These are phyloP conservation scores for Lumnitzera littorea DNA, from an alignment of 345 rosid species.

Conservation along the genomic window DNA sequence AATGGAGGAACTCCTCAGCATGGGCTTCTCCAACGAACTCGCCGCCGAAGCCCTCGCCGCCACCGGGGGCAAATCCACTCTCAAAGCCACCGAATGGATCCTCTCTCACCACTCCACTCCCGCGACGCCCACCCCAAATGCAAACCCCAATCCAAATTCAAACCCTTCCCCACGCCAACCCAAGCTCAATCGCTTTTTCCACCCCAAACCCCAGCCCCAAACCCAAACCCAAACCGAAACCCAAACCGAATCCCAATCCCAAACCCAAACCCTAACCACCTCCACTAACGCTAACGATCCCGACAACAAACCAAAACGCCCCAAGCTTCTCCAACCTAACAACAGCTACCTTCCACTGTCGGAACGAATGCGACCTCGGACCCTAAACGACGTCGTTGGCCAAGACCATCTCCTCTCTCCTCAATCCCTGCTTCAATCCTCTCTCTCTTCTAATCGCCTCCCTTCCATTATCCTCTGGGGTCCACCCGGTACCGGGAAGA, in stretches of 20 bases:
- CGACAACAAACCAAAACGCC: conserved; percentile 1
- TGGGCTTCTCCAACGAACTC: conserved; percentile 51
- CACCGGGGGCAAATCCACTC: conserved; percentile 53
- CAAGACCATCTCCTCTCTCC: conserved; percentile 62
- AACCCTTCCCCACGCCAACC: conserved; percentile 26
- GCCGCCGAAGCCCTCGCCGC: conserved; percentile 53
- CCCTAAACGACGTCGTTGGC: conserved; percentile 64
- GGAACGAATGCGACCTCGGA: conserved; percentile 77
- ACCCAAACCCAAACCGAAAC: background rate
- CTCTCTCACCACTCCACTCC: conserved; percentile 28
- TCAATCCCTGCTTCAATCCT: conserved; percentile 48
- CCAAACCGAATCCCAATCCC: too few relatives aligned
- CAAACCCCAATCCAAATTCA: conserved; percentile 4
- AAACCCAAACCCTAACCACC: too few relatives aligned
- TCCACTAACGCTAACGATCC: background rate
- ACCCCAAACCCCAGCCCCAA: conserved; percentile 20
- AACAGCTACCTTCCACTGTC: conserved; percentile 40
- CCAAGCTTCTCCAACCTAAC: conserved; percentile 1
- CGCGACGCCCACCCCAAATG: background rate
- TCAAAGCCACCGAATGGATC: conserved; percentile 64
- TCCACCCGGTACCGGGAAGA: conserved; percentile 88
- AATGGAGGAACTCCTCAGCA: conserved; percentile 52
- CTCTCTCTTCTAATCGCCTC: conserved; percentile 44
- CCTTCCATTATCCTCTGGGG: conserved; percentile 85
- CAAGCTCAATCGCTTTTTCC: conserved; percentile 54